Evolutionary conservation across 352 stramenopile genomes (phyloP).

Genomic region (Pythium monospermum): DNA sequence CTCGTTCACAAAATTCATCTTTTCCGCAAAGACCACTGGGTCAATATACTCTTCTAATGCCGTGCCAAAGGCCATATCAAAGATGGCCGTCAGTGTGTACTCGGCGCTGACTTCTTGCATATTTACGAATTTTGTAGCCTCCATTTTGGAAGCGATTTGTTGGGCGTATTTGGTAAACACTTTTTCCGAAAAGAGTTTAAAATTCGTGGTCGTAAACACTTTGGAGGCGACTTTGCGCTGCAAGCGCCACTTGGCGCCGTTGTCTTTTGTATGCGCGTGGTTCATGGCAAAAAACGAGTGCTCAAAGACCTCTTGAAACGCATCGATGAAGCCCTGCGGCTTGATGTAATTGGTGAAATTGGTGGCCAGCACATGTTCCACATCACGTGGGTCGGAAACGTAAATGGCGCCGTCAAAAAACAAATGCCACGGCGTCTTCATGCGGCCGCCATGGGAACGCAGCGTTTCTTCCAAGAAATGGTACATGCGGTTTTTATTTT

Average conservation of each 20-base stretch:
- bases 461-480: conserved; percentile 48
- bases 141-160: conserved; percentile 4
- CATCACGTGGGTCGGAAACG: conserved; percentile 52
- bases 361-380: conserved; percentile 59
- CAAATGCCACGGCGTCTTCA: conserved; percentile 66
- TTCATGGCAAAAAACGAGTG: conserved; percentile 76
- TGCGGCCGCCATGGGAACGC: conserved; percentile 34
- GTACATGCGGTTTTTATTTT: conserved; percentile 49
- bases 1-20: conserved; percentile 54
- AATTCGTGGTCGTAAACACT: conserved; percentile 77
- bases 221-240: conserved; percentile 84
- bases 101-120: conserved; percentile 46
- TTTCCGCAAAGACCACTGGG: conserved; percentile 27
- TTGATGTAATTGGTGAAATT: conserved; percentile 76
- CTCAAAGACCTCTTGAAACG: conserved; percentile 59
- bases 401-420: conserved; percentile 64
- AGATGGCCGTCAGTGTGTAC: conserved; percentile 55
- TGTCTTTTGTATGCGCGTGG: conserved; percentile 40
- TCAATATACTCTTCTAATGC: conserved; percentile 29
- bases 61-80: conserved; percentile 53
- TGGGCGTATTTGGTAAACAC: conserved; percentile 44
- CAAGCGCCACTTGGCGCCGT: conserved; percentile 55
- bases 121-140: conserved; percentile 8
- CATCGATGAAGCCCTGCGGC: conserved; percentile 58
- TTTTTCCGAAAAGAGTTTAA: conserved; percentile 40